Percentiles rank a stretch among this genome's conserved stretches.
These are phyloP conservation scores for Syncephalastrum racemosum DNA, from an alignment of 371 early-diverging fungal species.

Conservation along the genomic window DNA sequence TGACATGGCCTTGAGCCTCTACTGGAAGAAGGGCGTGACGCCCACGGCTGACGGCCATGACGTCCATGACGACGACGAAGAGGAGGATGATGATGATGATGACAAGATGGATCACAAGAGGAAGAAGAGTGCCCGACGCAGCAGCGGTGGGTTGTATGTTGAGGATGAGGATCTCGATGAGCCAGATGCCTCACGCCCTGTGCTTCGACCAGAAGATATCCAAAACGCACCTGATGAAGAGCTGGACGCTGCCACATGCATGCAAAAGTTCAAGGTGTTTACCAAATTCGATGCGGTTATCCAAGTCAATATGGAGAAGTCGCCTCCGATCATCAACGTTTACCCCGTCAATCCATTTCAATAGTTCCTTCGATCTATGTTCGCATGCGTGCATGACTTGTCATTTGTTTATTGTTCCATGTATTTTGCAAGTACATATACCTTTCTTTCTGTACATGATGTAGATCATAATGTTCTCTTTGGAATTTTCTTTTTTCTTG, in stretches of 20 bases:
- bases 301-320: constrained; percentile 30
- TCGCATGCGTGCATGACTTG: no score
- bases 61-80: constrained; percentile 12
- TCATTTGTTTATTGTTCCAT: no score
- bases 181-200: not conserved
- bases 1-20: constrained; percentile 31
- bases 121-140: constrained; percentile 2
- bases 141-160: not conserved
- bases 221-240: not conserved
- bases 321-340: constrained; percentile 40
- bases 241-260: constrained; percentile 18
- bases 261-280: constrained; percentile 33
- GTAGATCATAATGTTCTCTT: no score
- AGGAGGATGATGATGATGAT: constrained; percentile 21
- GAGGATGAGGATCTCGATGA: constrained; percentile 8
- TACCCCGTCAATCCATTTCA: constrained; percentile 38
- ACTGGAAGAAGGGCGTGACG: constrained; percentile 48
- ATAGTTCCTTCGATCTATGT: no score
- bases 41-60: constrained; percentile 4
- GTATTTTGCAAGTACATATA: no score
- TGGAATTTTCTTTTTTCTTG: no score
- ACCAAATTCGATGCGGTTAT: constrained; percentile 29
- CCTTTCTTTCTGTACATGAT: no score
- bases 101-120: constrained; percentile 16
- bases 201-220: not conserved